A percentile compares a stretch with the other conserved stretches of the same genome.
phyloP scores from a whole-genome alignment of 768 basidiomycete genomes.

The Favolaschia claudopus region DNA sequence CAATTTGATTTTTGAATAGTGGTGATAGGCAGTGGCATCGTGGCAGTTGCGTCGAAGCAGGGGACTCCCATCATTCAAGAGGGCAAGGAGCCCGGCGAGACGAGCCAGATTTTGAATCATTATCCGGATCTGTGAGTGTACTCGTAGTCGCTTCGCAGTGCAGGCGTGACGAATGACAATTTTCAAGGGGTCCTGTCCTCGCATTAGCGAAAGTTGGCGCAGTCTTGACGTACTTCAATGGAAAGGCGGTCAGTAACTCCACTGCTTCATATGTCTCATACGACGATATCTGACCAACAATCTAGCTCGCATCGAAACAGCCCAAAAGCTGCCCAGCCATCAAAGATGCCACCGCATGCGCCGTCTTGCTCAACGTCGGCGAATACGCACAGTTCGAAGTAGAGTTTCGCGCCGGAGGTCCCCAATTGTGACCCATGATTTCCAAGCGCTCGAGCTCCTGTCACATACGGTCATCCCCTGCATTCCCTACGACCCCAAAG shows the following conservation, averaged over 20 bases:
- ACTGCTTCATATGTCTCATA: too few relatives aligned
- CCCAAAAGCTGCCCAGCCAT: neutral
- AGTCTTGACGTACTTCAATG: conserved; percentile 14
- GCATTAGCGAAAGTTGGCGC: conserved; percentile 2
- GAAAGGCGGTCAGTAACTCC: conserved; percentile 1
- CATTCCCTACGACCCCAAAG: conserved; percentile 12
- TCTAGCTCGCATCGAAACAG: neutral
- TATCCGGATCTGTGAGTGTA: conserved; percentile 17
- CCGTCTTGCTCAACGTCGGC: conserved; percentile 18
- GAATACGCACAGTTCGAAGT: conserved; percentile 18
- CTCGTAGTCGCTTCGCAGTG: too few relatives aligned
- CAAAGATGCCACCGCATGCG: conserved; percentile 9
- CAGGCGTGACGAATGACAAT: too few relatives aligned
- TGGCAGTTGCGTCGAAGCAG: neutral
- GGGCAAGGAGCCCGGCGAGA: conserved; percentile 14
- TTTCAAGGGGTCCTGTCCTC: neutral
- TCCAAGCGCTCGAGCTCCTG: conserved; percentile 17
- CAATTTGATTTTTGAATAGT: neutral
- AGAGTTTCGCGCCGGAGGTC: conserved; percentile 22
- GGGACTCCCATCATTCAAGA: conserved; percentile 10
- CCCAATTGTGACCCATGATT: conserved; percentile 16
- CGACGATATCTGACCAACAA: too few relatives aligned
- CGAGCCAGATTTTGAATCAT: neutral
- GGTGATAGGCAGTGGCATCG: conserved; percentile 8
- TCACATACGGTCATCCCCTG: conserved; percentile 12